phyloP scores from a whole-genome alignment of 139 green algal genomes.

The Tetraselmis striata region DNA sequence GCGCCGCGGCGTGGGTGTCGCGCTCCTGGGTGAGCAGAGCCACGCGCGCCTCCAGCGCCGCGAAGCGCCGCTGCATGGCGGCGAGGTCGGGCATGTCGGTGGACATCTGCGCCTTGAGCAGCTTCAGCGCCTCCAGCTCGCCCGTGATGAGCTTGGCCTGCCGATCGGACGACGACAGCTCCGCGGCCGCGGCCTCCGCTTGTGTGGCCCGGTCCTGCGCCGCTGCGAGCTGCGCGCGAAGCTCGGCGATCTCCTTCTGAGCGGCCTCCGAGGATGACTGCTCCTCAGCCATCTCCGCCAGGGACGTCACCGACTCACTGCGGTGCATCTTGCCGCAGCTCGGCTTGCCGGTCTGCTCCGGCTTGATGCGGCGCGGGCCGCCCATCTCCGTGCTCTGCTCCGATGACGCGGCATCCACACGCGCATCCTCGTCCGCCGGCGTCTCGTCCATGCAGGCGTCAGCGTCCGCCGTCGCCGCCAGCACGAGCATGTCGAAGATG shows the following conservation, averaged over 20 bases:
- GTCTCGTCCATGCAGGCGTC: background rate
- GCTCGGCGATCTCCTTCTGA: background rate
- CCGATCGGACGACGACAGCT: no score
- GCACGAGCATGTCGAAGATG: background rate
- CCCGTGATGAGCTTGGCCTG: background rate
- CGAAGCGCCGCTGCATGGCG: background rate
- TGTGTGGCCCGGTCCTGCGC: background rate
- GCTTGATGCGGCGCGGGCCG: background rate
- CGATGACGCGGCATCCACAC: background rate
- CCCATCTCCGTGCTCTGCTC: background rate
- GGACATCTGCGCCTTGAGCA: background rate
- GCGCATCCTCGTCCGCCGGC: background rate
- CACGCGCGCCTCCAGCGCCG: background rate
- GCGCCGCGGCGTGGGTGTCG: background rate
- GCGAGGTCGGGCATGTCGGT: background rate
- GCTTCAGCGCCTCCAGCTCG: background rate
- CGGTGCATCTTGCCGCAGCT: background rate
- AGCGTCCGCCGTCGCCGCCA: background rate
- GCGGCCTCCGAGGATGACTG: background rate
- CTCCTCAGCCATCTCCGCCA: background rate
- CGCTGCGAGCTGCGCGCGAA: background rate
- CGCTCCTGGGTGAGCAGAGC: background rate
- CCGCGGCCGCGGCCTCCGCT: background rate
- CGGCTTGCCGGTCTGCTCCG: background rate
- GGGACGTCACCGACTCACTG: background rate